phyloP scores from a whole-genome alignment of 768 basidiomycete species.

The Guyanaporus albipodus region DNA sequence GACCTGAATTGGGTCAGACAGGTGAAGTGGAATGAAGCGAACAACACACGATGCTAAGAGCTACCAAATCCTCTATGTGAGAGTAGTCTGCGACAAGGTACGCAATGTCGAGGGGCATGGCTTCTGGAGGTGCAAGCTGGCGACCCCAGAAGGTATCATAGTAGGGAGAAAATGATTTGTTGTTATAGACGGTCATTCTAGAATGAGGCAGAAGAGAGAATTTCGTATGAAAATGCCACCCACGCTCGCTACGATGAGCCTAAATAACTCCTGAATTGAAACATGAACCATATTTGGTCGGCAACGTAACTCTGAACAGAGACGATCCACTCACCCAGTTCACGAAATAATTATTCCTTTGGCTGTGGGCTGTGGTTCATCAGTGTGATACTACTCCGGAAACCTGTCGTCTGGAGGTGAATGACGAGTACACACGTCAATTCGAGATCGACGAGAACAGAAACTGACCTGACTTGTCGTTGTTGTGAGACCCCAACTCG shows the following conservation, averaged over 20 bases:
- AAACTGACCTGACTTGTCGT: too few relatives aligned
- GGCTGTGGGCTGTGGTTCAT: too few relatives aligned
- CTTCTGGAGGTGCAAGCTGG: not conserved
- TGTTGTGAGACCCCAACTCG: too few relatives aligned
- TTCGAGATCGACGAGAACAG: too few relatives aligned
- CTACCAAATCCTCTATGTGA: not conserved
- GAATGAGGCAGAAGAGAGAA: not conserved
- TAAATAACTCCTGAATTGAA: not conserved
- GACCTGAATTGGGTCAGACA: not conserved
- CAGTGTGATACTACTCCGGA: too few relatives aligned
- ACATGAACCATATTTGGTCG: not conserved
- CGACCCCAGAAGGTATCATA: not conserved
- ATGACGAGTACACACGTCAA: too few relatives aligned
- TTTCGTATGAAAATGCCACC: not conserved
- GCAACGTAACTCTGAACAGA: too few relatives aligned
- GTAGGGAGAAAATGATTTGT: not conserved
- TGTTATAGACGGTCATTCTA: not conserved
- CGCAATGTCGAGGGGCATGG: constrained; percentile 4
- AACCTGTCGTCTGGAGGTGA: too few relatives aligned
- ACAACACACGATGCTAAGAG: constrained; percentile 2
- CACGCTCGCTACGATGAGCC: not conserved
- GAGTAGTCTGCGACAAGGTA: not conserved
- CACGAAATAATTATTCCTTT: too few relatives aligned
- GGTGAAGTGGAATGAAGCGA: not conserved
- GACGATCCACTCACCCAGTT: too few relatives aligned